Base-by-base conservation (phyloP, 495 filamentous ascomycete species). In the Jackrogersella multiformis region DNA sequence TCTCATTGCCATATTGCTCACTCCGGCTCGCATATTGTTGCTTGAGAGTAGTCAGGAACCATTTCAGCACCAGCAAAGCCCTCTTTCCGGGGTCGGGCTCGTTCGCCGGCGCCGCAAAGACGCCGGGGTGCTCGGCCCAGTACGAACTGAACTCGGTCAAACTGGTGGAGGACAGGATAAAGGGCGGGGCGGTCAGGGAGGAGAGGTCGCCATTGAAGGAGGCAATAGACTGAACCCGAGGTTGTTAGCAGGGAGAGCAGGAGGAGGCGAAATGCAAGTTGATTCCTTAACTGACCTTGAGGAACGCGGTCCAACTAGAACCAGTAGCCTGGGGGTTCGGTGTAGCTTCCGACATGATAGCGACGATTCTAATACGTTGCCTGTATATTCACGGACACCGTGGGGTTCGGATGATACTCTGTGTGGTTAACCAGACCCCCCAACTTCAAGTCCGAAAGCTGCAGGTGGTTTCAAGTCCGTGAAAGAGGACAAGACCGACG, bases 151-250 rank as follows among this genome's bases (percentile, higher is more conserved):
- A 99, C 76, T 99, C 95, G 67, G 90, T 91, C 52, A 99, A 85
- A 69, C 92, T 96, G 57, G 91, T 97, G 23, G 90, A 88, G 49
- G 92, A 94, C 36, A 97, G 89, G 77, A 99, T 97, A 76, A 97
- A 99, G 9, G 95, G 92, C 35, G 95, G 95, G 18, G 95, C 94
- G 30, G 95, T 97, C 77, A 98, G 82, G 55, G 92, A 92, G 10
- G 94, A 91, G 42, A 99, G 87, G 71, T 99, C 95, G 71, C 96
- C 95, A 79, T 92, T 97, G 83, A 97, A 98, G 16, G 92, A 95
- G 35, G 95, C 92, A 72, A 99, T 93, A 24, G 94, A 96, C 92
- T 96, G 44, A 7, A 36, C 9, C 20, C 41, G 20, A 45, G 18
- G 48, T 39, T 21, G 36, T 64, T 30, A 69, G 63, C 23, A 23